Evolutionary conservation across 257 asterid species (phyloP).

Genomic region (Scutellaria baicalensis): DNA sequence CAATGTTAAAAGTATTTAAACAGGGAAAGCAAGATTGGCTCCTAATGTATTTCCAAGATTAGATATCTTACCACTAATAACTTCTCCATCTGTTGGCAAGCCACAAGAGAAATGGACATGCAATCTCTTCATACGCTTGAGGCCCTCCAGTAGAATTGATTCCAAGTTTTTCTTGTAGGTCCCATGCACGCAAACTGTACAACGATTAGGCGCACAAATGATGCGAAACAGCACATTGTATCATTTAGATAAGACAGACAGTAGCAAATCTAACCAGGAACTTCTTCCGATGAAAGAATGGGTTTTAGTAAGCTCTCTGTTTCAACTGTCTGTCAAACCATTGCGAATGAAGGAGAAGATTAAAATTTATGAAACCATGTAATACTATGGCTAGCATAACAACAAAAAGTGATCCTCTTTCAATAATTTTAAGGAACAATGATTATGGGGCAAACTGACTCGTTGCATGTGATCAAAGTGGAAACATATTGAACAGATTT

Average conservation of each 20-base stretch:
- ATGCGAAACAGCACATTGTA: background rate
- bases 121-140: conserved; percentile 84
- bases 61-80: conserved; percentile 69
- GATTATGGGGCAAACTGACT: background rate
- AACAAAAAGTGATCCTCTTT: background rate
- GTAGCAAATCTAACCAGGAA: conserved; percentile 41
- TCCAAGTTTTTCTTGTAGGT: conserved; percentile 74
- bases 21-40: background rate
- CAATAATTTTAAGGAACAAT: background rate
- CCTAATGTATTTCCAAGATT: background rate
- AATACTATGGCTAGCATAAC: background rate
- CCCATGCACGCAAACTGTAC: conserved; percentile 91
- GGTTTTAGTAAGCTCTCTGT: conserved; percentile 81
- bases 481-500: background rate
- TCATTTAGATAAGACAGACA: background rate
- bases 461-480: too few species aligned
- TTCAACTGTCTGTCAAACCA: conserved; percentile 58
- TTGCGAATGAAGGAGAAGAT: conserved; percentile 4
- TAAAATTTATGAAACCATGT: background rate
- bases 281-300: conserved; percentile 67
- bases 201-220: background rate
- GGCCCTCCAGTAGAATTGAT: conserved; percentile 70
- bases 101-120: conserved; percentile 95
- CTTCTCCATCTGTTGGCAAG: conserved; percentile 79
- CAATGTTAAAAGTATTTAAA: background rate